These are phyloP conservation scores for Pichia kudriavzevii DNA, from an alignment of 1,139 yeast species.

Conservation along the genomic window DNA sequence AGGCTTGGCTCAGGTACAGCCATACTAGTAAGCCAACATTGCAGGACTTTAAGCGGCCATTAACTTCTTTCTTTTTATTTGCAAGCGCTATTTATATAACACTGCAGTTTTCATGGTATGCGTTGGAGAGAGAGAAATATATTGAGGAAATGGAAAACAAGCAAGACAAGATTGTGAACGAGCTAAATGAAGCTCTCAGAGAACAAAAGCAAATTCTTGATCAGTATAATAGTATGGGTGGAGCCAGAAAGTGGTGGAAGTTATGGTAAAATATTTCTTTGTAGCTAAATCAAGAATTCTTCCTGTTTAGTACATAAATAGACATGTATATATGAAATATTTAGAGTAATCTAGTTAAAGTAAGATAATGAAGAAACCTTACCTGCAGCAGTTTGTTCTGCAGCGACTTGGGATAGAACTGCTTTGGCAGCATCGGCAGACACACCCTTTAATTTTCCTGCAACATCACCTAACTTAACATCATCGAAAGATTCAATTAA, in stretches of 20 bases:
- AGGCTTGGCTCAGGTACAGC: slow-evolving; percentile 17
- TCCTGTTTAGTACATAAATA: not conserved
- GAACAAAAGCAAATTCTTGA: slow-evolving; percentile 16
- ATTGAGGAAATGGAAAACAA: slow-evolving; percentile 17
- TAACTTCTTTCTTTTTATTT: slow-evolving; percentile 22
- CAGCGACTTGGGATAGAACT: slow-evolving; percentile 33
- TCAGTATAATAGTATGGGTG: slow-evolving; percentile 1
- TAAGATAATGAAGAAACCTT: slow-evolving; percentile 12
- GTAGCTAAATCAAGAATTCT: not conserved
- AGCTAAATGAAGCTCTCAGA: slow-evolving; percentile 21
- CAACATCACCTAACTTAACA: slow-evolving; percentile 60
- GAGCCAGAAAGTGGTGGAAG: slow-evolving; percentile 8
- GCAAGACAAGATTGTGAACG: slow-evolving; percentile 18
- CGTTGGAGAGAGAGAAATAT: slow-evolving; percentile 23
- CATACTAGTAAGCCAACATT: slow-evolving; percentile 20
- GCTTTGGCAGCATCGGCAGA: slow-evolving; percentile 38
- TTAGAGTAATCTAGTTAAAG: slow-evolving; percentile 12
- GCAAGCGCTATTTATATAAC: slow-evolving; percentile 24
- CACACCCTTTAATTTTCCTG: slow-evolving; percentile 43
- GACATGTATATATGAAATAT: slow-evolving; percentile 2
- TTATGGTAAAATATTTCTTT: slow-evolving; percentile 6
- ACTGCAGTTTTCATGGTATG: slow-evolving; percentile 25
- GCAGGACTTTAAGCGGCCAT: slow-evolving; percentile 25
- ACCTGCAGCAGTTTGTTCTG: slow-evolving; percentile 22
- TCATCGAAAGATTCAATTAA: slow-evolving; percentile 78